Conservation (phyloP, 2,329 filamentous ascomycete genomes). For the Cladosporium sp. region DNA sequence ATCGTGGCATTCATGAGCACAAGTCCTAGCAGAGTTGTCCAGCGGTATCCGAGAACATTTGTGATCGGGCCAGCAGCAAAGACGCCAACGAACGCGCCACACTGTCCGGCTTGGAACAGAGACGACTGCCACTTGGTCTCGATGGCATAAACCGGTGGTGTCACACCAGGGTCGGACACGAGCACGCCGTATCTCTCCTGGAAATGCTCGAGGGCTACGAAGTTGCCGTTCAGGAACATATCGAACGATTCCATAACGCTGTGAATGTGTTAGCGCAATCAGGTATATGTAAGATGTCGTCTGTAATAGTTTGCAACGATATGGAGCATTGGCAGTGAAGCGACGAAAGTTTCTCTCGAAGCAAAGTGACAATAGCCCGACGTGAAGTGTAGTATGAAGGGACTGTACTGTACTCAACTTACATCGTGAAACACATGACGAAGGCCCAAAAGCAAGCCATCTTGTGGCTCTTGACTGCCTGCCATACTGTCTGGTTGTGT, state of each 20-base stretch:
- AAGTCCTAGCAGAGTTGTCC: constrained; percentile 50
- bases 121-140: constrained; percentile 52
- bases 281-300: too few relatives aligned
- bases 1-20: constrained; percentile 54
- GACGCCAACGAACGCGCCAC: constrained; percentile 56
- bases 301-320: too few relatives aligned
- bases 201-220: constrained; percentile 49
- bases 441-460: constrained; percentile 50
- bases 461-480: constrained; percentile 47
- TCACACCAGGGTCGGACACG: constrained; percentile 3
- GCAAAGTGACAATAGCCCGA: too few relatives aligned
- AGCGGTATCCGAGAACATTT: constrained; percentile 54
- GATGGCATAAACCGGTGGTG: constrained; percentile 35
- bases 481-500: constrained; percentile 42
- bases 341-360: too few relatives aligned
- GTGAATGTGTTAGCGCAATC: not conserved
- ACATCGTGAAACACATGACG: constrained; percentile 45
- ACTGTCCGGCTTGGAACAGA: constrained; percentile 49
- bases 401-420: too few relatives aligned
- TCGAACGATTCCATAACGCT: constrained; percentile 58
- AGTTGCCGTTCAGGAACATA: constrained; percentile 56
- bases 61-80: constrained; percentile 56
- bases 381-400: too few relatives aligned
- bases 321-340: too few relatives aligned
- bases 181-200: constrained; percentile 43